phyloP scores from a whole-genome alignment of 768 basidiomycete genomes.

The Xerocomus spinulosus region DNA sequence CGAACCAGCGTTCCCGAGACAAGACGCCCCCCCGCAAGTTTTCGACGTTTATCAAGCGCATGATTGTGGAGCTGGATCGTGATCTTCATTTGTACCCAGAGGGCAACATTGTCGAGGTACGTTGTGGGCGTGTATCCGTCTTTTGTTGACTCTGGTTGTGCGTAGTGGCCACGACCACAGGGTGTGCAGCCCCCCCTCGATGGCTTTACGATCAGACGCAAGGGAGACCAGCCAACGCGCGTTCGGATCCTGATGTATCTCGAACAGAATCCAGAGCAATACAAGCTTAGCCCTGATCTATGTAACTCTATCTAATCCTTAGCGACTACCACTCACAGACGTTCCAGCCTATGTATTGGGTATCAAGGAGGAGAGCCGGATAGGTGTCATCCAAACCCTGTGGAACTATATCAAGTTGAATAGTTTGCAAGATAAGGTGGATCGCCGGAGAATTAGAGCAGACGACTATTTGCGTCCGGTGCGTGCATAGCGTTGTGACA shows the following conservation, averaged over 20 bases:
- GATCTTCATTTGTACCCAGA: slow-evolving; percentile 79
- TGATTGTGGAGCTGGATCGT: slow-evolving; percentile 84
- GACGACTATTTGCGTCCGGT: slow-evolving; percentile 69
- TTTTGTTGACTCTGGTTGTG: not conserved
- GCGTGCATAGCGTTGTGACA: slow-evolving; percentile 15
- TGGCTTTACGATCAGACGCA: slow-evolving; percentile 80
- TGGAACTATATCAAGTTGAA: slow-evolving; percentile 93
- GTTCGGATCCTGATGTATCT: slow-evolving; percentile 81
- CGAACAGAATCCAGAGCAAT: slow-evolving; percentile 84
- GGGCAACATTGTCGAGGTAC: slow-evolving; percentile 85
- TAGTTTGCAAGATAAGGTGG: slow-evolving; percentile 77
- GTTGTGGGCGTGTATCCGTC: not conserved
- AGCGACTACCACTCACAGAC: slow-evolving; percentile 3
- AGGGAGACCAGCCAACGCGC: slow-evolving; percentile 74
- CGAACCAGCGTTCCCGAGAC: slow-evolving; percentile 61
- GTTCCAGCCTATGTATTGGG: slow-evolving; percentile 57
- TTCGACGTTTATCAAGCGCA: slow-evolving; percentile 76
- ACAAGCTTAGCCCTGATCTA: slow-evolving; percentile 72
- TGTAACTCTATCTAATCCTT: slow-evolving; percentile 34
- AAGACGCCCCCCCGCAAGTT: slow-evolving; percentile 68
- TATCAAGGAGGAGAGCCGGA: slow-evolving; percentile 79
- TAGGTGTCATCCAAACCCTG: slow-evolving; percentile 73
- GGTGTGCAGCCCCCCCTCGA: slow-evolving; percentile 62
- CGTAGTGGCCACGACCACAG: slow-evolving; percentile 59
- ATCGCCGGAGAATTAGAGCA: slow-evolving; percentile 62